Conservation (phyloP, 225 moss, liverwort and hornwort species). For the Sphagnum tenellum region DNA sequence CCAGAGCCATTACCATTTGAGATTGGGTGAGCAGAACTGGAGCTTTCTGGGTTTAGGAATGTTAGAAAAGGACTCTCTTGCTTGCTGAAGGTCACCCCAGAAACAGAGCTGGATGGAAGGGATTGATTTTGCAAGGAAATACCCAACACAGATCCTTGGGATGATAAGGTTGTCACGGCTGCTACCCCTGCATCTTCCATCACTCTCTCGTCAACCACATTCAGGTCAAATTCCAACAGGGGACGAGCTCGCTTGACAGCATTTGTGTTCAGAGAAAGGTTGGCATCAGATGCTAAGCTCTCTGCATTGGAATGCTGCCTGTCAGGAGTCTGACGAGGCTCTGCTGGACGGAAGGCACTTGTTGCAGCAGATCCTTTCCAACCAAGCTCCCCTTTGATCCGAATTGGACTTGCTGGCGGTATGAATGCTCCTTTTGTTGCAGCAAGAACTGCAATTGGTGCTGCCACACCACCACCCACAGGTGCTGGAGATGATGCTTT, state of each 20-base stretch:
- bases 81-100: constrained; percentile 54
- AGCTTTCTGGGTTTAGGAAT: constrained; percentile 9
- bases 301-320: constrained; percentile 65
- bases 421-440: constrained; percentile 92
- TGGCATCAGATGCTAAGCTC: constrained; percentile 51
- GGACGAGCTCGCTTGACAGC: constrained; percentile 52
- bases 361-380: constrained; percentile 99
- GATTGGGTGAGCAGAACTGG: constrained; percentile 58
- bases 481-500: constrained; percentile 40
- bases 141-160: constrained; percentile 67
- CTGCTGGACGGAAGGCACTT: constrained; percentile 97
- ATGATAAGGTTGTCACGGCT: constrained; percentile 48
- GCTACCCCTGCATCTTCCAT: constrained; percentile 49
- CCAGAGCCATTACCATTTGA: constrained; percentile 47
- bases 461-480: constrained; percentile 19
- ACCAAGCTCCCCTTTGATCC: constrained; percentile 85
- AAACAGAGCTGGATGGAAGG: constrained; percentile 48
- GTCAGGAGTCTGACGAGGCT: constrained; percentile 95
- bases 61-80: constrained; percentile 19
- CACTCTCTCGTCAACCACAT: constrained; percentile 84
- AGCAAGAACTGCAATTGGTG: constrained; percentile 90
- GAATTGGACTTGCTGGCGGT: constrained; percentile 84
- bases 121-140: constrained; percentile 51
- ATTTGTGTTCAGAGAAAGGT: constrained; percentile 23
- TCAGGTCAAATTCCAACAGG: constrained; percentile 83